Percentiles rank a stretch among this genome's conserved stretches.
Evolutionary conservation across 176 grass and related monocot genomes (phyloP).

Genomic region (Oryza longistaminata): DNA sequence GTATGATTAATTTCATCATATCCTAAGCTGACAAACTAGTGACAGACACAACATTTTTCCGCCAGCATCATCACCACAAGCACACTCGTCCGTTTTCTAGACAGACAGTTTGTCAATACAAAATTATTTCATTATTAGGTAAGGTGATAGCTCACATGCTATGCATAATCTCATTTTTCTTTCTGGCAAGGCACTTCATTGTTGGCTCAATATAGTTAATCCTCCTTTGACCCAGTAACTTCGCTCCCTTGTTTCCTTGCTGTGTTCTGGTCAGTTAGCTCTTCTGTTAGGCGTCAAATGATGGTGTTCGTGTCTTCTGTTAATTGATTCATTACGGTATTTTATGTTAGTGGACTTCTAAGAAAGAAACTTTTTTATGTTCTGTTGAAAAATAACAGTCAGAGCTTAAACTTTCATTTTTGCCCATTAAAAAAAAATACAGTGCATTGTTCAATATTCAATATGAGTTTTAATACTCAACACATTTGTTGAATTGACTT

Average conservation of each 20-base stretch:
- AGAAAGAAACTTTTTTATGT: neutral
- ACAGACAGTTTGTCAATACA: neutral
- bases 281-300: conserved; percentile 2
- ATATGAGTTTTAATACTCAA: neutral
- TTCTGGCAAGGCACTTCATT: neutral
- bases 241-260: neutral
- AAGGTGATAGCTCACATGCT: neutral
- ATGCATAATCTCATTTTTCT: too few relatives aligned
- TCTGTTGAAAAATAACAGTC: neutral
- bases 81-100: neutral
- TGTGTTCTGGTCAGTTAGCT: conserved; percentile 5
- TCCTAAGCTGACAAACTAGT: neutral
- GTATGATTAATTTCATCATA: neutral
- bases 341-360: neutral
- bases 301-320: neutral
- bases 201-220: neutral
- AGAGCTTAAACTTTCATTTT: neutral
- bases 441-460: conserved; percentile 6
- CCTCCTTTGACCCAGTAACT: neutral
- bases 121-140: neutral
- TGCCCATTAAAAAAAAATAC: conserved; percentile 10
- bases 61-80: neutral
- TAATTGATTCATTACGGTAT: conserved; percentile 4
- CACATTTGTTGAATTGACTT: neutral
- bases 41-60: neutral